Evolutionary conservation across 305 asterid genomes (phyloP).

Genomic region (Fraxinus angustifolia): DNA sequence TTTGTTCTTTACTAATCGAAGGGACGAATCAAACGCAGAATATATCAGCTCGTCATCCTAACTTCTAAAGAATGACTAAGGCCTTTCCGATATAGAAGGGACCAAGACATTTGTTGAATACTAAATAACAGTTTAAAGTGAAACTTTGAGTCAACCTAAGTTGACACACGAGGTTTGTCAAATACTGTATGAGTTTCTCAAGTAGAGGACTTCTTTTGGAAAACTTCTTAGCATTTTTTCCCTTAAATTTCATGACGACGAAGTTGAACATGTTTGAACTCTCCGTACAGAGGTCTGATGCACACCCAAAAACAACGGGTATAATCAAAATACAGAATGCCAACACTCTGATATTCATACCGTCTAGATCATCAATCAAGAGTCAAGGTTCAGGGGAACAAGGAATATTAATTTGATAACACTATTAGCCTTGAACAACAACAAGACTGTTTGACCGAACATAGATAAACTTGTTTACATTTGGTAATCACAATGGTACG

Average conservation of each 20-base stretch:
- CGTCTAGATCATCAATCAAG: background rate
- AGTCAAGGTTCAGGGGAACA: background rate
- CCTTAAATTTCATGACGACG: background rate
- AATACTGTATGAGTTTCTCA: background rate
- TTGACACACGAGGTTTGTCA: background rate
- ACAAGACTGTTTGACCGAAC: background rate
- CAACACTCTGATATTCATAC: background rate
- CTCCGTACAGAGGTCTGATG: background rate
- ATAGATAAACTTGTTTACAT: constrained; percentile 8
- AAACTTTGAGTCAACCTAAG: background rate
- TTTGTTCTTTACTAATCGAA: background rate
- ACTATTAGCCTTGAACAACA: background rate
- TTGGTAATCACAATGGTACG: background rate
- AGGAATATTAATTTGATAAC: background rate
- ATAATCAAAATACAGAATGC: background rate
- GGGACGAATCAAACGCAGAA: background rate
- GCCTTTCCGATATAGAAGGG: background rate
- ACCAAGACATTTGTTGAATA: background rate
- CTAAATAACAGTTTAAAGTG: background rate
- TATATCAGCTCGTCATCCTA: background rate
- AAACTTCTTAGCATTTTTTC: background rate
- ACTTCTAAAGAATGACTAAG: background rate
- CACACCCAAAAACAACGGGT: background rate
- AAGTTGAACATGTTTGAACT: background rate
- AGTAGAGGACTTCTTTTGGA: background rate